These are phyloP conservation scores for Erodium maritimum DNA, from an alignment of 345 rosid species.

Conservation along the genomic window DNA sequence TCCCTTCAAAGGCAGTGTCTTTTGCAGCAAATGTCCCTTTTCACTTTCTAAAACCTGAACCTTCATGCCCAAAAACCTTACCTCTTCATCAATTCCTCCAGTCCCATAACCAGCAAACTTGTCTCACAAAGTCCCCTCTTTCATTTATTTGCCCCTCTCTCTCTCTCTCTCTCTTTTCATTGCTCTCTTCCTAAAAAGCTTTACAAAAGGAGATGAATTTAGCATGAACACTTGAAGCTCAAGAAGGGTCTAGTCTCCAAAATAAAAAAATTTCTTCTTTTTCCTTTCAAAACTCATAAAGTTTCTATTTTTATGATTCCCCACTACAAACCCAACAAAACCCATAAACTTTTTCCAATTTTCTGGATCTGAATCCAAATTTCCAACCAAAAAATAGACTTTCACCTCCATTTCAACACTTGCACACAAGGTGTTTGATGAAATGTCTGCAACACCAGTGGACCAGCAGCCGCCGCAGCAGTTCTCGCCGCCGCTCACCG, in stretches of 20 bases:
- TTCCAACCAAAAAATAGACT: too few relatives aligned
- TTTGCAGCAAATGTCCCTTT: neutral
- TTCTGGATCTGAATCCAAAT: neutral
- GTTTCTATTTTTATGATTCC: neutral
- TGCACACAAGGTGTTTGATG: neutral
- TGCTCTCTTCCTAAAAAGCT: neutral
- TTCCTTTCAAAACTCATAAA: neutral
- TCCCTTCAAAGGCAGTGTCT: neutral
- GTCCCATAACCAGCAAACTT: neutral
- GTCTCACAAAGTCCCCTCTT: neutral
- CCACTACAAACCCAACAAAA: neutral
- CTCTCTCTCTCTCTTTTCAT: neutral
- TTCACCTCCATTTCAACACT: too few relatives aligned
- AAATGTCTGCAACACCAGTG: conserved; percentile 20
- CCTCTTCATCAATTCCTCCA: neutral
- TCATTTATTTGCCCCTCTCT: too few relatives aligned
- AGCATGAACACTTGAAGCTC: neutral
- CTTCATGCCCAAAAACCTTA: neutral
- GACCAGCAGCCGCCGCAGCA: conserved; percentile 31
- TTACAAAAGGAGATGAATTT: neutral
- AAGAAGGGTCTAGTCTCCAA: neutral
- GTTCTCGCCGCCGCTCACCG: conserved; percentile 27
- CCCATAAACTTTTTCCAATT: neutral
- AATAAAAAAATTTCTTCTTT: neutral
- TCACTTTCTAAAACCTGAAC: neutral